Base-by-base conservation (phyloP, 495 filamentous ascomycete species). In the Xylaria curta region DNA sequence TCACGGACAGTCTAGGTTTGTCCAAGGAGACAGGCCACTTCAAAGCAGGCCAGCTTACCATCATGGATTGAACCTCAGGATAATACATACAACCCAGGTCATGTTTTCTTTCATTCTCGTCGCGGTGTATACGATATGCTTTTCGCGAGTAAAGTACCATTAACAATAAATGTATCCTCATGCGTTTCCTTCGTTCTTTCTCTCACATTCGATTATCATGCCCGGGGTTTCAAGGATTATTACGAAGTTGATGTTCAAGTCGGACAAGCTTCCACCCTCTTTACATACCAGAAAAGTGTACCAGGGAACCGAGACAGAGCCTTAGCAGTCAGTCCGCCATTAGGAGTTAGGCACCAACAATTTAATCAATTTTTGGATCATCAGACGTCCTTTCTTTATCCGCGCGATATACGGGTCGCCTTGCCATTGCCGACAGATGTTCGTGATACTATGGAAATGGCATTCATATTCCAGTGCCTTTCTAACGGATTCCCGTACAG, bases 171-270 rank as follows among this genome's bases (percentile, higher is more conserved):
- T 15, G 3, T 31, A 49, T 17, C 17, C 1, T n/a, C 1, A 28
- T 66, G 63, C 36, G 53, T 53, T 47, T 49, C 2, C 31, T 49
- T 61, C 12, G 2, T 59, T 24, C 0, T n/a, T 61, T 61, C 28
- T 10, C 56, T 61, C 51, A 3, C 33, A 15, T 3, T 69, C 33
- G 6, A 46, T 38, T 13, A 33, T 44, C 2, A 33, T 12, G 7
- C 46, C 59, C 38, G 2, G 40, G 42, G 17, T 51, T 51, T 31
- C 42, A 49, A 19, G 24, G 19, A 21, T 49, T 4, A 2, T 61
- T 42, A 59, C 31, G 31, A 70, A 58, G 58, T 31, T 8, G 28
- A 42, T 61, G 68, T 53, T 63, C 59, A 63, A 70, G 68, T 63
- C 9, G 67, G 56, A 69, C 56, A 69, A 47, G 54, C 24, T 61